These are phyloP conservation scores for Tuber calosporum DNA, from an alignment of 495 filamentous ascomycete species.

Conservation along the genomic window DNA sequence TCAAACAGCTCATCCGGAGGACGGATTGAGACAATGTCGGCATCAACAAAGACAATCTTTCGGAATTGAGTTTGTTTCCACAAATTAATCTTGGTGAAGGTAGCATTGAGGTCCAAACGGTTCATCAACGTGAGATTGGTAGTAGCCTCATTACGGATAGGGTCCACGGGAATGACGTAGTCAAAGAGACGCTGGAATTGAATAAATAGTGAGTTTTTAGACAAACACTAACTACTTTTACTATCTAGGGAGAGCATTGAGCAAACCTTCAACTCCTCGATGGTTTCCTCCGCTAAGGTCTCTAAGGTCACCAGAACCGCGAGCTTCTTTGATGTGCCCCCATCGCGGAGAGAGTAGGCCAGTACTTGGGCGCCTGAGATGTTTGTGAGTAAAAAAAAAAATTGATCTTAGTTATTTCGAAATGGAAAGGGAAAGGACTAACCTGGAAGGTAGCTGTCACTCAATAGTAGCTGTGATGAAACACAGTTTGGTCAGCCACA, in stretches of 20 bases:
- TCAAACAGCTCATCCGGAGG: conserved; percentile 90
- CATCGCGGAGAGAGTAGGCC: conserved; percentile 90
- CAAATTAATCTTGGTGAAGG: conserved; percentile 92
- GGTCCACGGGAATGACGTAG: conserved; percentile 75
- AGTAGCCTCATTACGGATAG: conserved; percentile 65
- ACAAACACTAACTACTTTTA: background rate
- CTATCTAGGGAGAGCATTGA: background rate
- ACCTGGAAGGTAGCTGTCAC: conserved; percentile 88
- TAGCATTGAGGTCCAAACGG: conserved; percentile 76
- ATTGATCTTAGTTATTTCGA: conserved; percentile 31
- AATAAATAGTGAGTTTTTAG: conserved; percentile 5
- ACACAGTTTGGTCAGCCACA: conserved; percentile 18
- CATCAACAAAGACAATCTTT: conserved; percentile 86
- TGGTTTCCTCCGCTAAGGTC: conserved; percentile 60
- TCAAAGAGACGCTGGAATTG: conserved; percentile 67
- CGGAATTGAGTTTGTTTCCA: conserved; percentile 88
- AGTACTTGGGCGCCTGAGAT: conserved; percentile 77
- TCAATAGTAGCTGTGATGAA: conserved; percentile 60
- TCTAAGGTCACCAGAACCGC: conserved; percentile 76
- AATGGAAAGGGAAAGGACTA: conserved; percentile 36
- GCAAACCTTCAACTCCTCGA: conserved; percentile 69
- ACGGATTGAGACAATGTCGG: conserved; percentile 76
- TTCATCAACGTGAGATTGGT: conserved; percentile 87
- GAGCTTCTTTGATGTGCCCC: conserved; percentile 76
- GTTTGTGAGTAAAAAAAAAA: conserved; percentile 28